Percentiles rank a stretch among this genome's conserved stretches.
Evolutionary conservation across 257 asterid species (phyloP).

Genomic region (Nicotiana sylvestris): DNA sequence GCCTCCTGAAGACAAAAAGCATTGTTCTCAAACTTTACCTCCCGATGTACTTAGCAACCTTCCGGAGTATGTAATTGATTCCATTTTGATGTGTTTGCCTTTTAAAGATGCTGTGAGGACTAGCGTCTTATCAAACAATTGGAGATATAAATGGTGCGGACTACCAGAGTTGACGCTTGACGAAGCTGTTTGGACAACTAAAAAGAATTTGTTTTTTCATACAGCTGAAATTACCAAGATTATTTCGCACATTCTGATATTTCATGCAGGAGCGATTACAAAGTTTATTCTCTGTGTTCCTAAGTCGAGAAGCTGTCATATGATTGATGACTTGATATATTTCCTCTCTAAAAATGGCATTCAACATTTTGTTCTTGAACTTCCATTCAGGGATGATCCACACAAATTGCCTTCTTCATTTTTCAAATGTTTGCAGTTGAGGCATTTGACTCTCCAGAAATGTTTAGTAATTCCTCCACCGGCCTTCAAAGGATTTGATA

Average conservation of each 20-base stretch:
- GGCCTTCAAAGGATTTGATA: not conserved
- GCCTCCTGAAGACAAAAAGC: too few relatives aligned
- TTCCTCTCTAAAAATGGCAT: not conserved
- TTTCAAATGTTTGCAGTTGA: constrained; percentile 4
- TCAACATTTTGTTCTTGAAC: not conserved
- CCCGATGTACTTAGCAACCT: not conserved
- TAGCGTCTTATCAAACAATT: not conserved
- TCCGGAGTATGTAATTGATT: not conserved
- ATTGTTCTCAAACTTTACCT: too few relatives aligned
- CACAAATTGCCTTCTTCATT: not conserved
- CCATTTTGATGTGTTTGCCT: not conserved
- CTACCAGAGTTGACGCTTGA: constrained; percentile 11
- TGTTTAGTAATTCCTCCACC: not conserved
- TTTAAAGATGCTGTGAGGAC: constrained; percentile 1
- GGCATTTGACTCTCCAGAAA: constrained; percentile 6
- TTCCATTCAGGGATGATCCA: not conserved
- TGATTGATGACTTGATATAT: not conserved
- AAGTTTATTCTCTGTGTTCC: not conserved
- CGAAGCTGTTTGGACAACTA: not conserved
- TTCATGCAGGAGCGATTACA: not conserved
- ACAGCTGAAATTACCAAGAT: not conserved
- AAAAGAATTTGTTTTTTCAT: not conserved
- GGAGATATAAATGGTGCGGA: constrained; percentile 8
- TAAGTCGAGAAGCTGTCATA: not conserved
- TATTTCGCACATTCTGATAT: not conserved